A percentile compares a stretch with the other conserved stretches of the same genome.
phyloP scores from a whole-genome alignment of 2,329 filamentous ascomycete genomes.

The Claviceps humidiphila region DNA sequence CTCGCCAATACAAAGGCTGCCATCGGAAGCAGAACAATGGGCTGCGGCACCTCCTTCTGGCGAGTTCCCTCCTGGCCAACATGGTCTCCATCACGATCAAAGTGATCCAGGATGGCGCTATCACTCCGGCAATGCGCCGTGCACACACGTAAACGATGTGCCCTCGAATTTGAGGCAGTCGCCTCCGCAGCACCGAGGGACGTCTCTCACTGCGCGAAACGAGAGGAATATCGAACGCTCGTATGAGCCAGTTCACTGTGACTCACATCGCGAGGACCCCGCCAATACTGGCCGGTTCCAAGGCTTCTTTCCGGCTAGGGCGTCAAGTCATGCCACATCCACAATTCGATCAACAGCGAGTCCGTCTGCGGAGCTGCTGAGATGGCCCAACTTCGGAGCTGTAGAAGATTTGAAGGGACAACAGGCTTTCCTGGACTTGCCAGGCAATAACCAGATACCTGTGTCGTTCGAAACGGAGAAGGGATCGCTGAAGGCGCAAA shows the following conservation, averaged over 20 bases:
- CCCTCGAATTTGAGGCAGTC: too few relatives aligned
- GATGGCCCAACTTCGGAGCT: conserved; percentile 15
- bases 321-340: too few relatives aligned
- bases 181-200: too few relatives aligned
- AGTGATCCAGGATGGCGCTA: background rate
- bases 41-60: conserved; percentile 1
- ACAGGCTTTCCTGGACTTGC: conserved; percentile 25
- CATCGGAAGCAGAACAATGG: conserved; percentile 8
- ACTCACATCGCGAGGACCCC: too few relatives aligned
- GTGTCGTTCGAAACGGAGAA: conserved; percentile 70
- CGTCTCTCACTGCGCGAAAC: too few relatives aligned
- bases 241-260: too few relatives aligned
- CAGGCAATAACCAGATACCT: conserved; percentile 29
- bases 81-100: too few relatives aligned
- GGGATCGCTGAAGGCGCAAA: conserved; percentile 69
- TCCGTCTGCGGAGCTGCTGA: conserved; percentile 16
- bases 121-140: conserved; percentile 10
- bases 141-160: conserved; percentile 7
- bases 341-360: background rate
- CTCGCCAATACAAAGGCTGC: background rate
- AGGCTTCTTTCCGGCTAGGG: too few relatives aligned
- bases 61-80: too few relatives aligned
- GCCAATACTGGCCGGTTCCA: too few relatives aligned
- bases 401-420: conserved; percentile 20
- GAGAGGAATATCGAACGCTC: too few relatives aligned